phyloP scores from a whole-genome alignment of 192 early-diverging fungal species.

The Coemansia sp. region DNA sequence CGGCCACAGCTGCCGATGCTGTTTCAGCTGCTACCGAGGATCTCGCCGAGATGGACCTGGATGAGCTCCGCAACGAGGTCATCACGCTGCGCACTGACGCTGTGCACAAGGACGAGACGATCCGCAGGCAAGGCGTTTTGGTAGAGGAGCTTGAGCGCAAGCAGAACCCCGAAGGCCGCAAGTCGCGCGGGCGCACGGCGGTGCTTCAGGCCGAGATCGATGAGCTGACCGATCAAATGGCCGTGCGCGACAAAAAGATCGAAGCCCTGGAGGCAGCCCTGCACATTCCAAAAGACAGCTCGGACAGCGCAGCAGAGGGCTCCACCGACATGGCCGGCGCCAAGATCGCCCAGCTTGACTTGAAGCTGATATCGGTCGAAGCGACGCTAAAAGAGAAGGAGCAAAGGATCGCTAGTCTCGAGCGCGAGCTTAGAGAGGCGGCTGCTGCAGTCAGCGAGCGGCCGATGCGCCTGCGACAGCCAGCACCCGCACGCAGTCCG shows the following conservation, averaged over 20 bases:
- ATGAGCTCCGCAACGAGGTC: constrained; percentile 44
- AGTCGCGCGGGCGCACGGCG: constrained; percentile 24
- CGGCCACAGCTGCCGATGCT: constrained; percentile 43
- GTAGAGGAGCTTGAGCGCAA: constrained; percentile 48
- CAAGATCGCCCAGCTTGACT: constrained; percentile 37
- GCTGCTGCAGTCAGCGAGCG: constrained; percentile 33
- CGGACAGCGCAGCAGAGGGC: neutral
- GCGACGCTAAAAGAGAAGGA: constrained; percentile 20
- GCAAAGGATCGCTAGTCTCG: constrained; percentile 8
- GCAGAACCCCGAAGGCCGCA: constrained; percentile 48
- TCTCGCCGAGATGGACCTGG: constrained; percentile 34
- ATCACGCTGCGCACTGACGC: constrained; percentile 32
- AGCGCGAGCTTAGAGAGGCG: constrained; percentile 27
- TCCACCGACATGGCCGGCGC: constrained; percentile 3
- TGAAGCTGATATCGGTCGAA: constrained; percentile 36
- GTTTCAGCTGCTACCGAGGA: constrained; percentile 38
- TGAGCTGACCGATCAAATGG: constrained; percentile 26
- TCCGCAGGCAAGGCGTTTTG: constrained; percentile 30
- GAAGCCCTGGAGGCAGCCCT: constrained; percentile 29
- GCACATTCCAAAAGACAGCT: constrained; percentile 15
- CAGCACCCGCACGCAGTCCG: constrained; percentile 10
- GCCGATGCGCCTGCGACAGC: constrained; percentile 49
- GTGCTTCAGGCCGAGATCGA: constrained; percentile 41
- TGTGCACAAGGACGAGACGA: constrained; percentile 49
- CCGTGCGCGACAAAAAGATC: constrained; percentile 29